Base-by-base conservation (phyloP, 2,329 filamentous ascomycete genomes). In the Exophiala spinifera region DNA sequence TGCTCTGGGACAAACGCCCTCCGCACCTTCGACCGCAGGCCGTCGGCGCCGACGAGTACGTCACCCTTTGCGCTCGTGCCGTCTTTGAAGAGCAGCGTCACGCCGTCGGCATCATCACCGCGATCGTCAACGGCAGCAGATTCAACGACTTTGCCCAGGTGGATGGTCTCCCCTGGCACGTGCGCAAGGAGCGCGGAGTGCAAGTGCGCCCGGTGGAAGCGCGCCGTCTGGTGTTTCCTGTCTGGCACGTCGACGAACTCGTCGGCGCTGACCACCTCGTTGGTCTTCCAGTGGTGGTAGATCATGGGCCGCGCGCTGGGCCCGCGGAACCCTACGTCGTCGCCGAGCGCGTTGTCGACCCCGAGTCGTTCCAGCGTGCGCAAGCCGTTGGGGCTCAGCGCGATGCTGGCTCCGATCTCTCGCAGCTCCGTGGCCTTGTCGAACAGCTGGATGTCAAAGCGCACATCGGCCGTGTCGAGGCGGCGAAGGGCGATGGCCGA, bases 21-120 rank as follows among this genome's bases (percentile, higher is more conserved):
- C 37, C 66, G 58, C 3, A 65, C 64, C 42, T 56, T 63, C 17
- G 77, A 80, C 60, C 77, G 75, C 44, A 82, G 75, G 36, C 80
- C 80, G 63, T 82, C 79, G 0, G 78, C 75, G 1, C 78, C 79
- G 14, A 82, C 70, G 20, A 81, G 62, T 37, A 80, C 64, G 58
- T 82, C 77, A 0, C 76, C 76, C 0, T 65, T 63, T 0, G 69
- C 68, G 2, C 64, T 69, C 0, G 70, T 73, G 4, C 75, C 77
- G 60, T 82, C 79, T n/a, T 70, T 66, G 60, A 82, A 82, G 21
- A 62, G 62, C 1, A 81, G 53, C 14, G 53, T 63, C 0, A 72
- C 65, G 1, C 70, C 62, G 39, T 65, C 46, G 0, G 64, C 63
- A 14, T 15, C 36, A n/a, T 3, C 28, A 2, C 28, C 4, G 28